Percentiles rank a stretch among this genome's conserved stretches.
Evolutionary conservation across 805 yeast species (phyloP).

Genomic region (Saccharomyces kudriavzevii): DNA sequence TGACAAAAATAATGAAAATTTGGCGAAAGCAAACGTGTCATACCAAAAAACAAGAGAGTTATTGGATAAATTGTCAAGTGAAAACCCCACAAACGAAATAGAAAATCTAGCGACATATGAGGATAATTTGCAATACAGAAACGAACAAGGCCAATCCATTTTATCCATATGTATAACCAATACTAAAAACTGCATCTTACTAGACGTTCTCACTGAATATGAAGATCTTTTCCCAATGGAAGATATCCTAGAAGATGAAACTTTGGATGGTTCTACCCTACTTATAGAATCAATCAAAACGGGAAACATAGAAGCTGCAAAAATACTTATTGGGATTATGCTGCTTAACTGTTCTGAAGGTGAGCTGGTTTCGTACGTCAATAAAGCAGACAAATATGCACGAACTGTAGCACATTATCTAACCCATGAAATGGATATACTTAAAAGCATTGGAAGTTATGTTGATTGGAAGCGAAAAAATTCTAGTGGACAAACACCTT

Average conservation of each 20-base stretch:
- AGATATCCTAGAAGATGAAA: constrained; percentile 58
- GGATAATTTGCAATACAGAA: constrained; percentile 32
- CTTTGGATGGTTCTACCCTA: constrained; percentile 46
- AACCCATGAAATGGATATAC: constrained; percentile 45
- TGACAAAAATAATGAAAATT: not conserved
- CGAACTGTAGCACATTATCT: constrained; percentile 71
- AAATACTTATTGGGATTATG: constrained; percentile 41
- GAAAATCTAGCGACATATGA: constrained; percentile 23
- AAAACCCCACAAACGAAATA: constrained; percentile 1
- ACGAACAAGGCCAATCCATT: constrained; percentile 62
- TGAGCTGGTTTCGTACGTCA: constrained; percentile 45
- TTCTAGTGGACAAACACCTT: constrained; percentile 62
- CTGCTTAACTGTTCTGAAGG: constrained; percentile 33
- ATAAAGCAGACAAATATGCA: constrained; percentile 41
- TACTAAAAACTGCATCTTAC: constrained; percentile 38
- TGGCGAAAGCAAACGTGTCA: constrained; percentile 30
- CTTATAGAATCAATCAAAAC: constrained; percentile 54
- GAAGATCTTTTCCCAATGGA: constrained; percentile 51
- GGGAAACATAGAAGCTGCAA: constrained; percentile 40
- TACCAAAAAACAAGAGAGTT: constrained; percentile 26
- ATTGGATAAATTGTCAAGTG: constrained; percentile 1
- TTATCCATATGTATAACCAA: constrained; percentile 53
- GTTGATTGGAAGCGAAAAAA: constrained; percentile 69
- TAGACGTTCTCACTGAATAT: constrained; percentile 37
- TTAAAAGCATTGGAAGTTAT: constrained; percentile 45